Evolutionary conservation across 225 moss, liverwort and hornwort genomes (phyloP).

Genomic region (Physcomitrellopsis africana): DNA sequence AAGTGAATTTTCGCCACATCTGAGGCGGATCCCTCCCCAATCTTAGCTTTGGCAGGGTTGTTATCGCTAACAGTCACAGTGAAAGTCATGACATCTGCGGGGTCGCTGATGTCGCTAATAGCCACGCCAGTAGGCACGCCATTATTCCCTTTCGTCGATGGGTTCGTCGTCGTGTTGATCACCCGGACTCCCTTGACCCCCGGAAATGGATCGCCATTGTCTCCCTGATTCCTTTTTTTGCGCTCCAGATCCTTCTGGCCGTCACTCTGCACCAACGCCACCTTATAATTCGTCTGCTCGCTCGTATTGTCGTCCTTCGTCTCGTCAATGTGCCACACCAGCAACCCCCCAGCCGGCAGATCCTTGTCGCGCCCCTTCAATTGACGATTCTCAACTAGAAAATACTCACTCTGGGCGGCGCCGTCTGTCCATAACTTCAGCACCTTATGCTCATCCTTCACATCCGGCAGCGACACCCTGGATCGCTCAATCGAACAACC

Average conservation of each 20-base stretch:
- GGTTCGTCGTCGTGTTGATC: conserved; percentile 20
- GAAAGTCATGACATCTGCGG: conserved; percentile 32
- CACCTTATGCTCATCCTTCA: conserved; percentile 30
- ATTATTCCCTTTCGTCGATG: conserved; percentile 35
- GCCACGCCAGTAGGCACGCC: conserved; percentile 21
- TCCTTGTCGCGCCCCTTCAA: conserved; percentile 31
- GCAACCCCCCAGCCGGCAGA: conserved; percentile 24
- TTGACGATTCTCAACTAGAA: conserved; percentile 34
- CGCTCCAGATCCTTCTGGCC: conserved; percentile 28
- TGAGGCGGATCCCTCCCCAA: too few species aligned
- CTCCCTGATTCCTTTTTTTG: conserved; percentile 15
- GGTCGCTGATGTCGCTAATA: conserved; percentile 33
- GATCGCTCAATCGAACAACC: not conserved
- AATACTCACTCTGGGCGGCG: conserved; percentile 24
- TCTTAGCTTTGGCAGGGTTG: not conserved
- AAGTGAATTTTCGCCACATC: too few species aligned
- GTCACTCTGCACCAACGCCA: conserved; percentile 35
- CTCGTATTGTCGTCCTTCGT: conserved; percentile 30
- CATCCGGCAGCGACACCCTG: conserved; percentile 24
- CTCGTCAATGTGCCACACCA: conserved; percentile 41
- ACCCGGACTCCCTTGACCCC: conserved; percentile 26
- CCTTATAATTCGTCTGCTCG: conserved; percentile 29
- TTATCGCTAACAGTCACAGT: conserved; percentile 6
- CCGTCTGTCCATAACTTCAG: conserved; percentile 33
- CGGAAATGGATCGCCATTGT: conserved; percentile 30